Conservation (phyloP, 805 yeast species). For the Yamadazyma nakazawae region DNA sequence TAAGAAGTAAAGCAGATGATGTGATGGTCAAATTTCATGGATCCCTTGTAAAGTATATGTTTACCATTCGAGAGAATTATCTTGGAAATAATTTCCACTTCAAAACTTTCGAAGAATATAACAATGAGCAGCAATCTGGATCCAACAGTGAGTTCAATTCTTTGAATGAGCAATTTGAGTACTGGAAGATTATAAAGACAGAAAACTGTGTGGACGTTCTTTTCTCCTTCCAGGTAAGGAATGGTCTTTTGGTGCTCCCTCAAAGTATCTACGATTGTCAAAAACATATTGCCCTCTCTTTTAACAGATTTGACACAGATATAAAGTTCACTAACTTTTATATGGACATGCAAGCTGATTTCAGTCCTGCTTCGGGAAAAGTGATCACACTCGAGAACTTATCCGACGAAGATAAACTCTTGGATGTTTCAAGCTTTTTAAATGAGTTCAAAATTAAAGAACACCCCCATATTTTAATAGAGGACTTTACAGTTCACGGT, state of each 20-base stretch:
- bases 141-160: not conserved
- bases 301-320: slow-evolving; percentile 70
- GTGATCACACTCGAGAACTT: slow-evolving; percentile 21
- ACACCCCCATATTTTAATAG: slow-evolving; percentile 49
- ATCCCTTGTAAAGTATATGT: slow-evolving; percentile 67
- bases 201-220: slow-evolving; percentile 78
- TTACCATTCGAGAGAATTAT: slow-evolving; percentile 79
- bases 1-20: slow-evolving; percentile 63
- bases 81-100: slow-evolving; percentile 86
- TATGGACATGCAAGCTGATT: slow-evolving; percentile 83
- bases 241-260: slow-evolving; percentile 74
- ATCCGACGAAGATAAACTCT: slow-evolving; percentile 21
- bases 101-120: slow-evolving; percentile 81
- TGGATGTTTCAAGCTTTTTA: slow-evolving; percentile 17
- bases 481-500: slow-evolving; percentile 68
- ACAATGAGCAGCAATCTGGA: slow-evolving; percentile 19
- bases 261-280: slow-evolving; percentile 62
- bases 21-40: slow-evolving; percentile 77
- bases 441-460: not conserved
- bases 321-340: slow-evolving; percentile 86
- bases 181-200: slow-evolving; percentile 41
- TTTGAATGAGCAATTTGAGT: slow-evolving; percentile 21
- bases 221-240: slow-evolving; percentile 64
- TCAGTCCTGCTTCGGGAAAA: slow-evolving; percentile 51
- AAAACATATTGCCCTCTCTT: slow-evolving; percentile 58